phyloP scores from a whole-genome alignment of 1,139 yeast genomes.

The Trichomonascaceae sp. region DNA sequence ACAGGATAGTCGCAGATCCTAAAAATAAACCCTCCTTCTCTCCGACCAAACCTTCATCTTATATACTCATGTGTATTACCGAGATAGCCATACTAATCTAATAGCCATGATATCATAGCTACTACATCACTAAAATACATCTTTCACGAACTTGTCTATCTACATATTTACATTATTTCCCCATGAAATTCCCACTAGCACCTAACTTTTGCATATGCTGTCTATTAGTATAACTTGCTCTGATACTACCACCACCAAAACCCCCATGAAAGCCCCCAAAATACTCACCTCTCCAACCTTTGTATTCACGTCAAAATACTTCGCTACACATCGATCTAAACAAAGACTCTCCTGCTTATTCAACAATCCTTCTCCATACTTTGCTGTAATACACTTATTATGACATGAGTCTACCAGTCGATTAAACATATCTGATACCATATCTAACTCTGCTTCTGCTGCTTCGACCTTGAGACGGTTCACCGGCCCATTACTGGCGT shows the following conservation, averaged over 20 bases:
- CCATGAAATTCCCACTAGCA: conserved; percentile 25
- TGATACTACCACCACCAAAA: not conserved
- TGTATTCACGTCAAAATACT: conserved; percentile 92
- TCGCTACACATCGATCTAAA: conserved; percentile 95
- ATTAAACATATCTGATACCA: conserved; percentile 97
- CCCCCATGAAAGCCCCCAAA: not conserved
- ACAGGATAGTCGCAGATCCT: too few species aligned
- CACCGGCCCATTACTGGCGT: conserved; percentile 31
- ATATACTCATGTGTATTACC: too few species aligned
- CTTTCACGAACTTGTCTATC: not conserved
- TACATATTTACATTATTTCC: conserved; percentile 7
- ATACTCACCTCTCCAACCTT: conserved; percentile 73
- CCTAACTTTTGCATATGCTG: conserved; percentile 33
- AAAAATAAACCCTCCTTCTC: too few species aligned
- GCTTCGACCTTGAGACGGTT: conserved; percentile 46
- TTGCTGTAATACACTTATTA: conserved; percentile 66
- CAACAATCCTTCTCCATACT: conserved; percentile 72
- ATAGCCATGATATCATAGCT: not conserved
- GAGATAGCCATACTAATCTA: not conserved
- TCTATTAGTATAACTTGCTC: conserved; percentile 10
- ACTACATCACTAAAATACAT: not conserved
- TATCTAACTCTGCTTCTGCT: conserved; percentile 86
- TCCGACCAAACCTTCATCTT: too few species aligned
- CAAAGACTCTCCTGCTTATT: conserved; percentile 84
- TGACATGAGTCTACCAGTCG: conserved; percentile 79